Conservation (phyloP, 352 stramenopile species). For the Phytophthora sp. region DNA sequence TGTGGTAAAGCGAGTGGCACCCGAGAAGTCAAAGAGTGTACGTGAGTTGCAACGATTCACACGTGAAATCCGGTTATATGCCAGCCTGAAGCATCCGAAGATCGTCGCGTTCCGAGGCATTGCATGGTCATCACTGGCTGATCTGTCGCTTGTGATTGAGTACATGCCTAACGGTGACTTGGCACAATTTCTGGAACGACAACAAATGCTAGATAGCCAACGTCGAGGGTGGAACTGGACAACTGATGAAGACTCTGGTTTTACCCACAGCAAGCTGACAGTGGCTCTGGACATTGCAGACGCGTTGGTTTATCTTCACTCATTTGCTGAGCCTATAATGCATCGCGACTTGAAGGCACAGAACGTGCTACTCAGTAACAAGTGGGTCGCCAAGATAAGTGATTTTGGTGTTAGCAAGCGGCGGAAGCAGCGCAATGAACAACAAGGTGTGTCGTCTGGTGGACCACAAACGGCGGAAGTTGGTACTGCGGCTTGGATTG, state of each 20-base stretch:
- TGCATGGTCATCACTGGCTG: conserved; percentile 49
- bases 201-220: conserved; percentile 32
- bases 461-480: conserved; percentile 47
- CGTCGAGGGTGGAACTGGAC: conserved; percentile 44
- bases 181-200: conserved; percentile 29
- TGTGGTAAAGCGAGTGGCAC: conserved; percentile 58
- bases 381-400: conserved; percentile 56
- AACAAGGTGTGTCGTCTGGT: conserved; percentile 20
- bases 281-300: conserved; percentile 46
- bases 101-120: conserved; percentile 55
- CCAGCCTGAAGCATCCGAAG: conserved; percentile 50
- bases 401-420: conserved; percentile 65
- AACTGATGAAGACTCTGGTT: conserved; percentile 24
- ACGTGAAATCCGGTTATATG: conserved; percentile 58
- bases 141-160: conserved; percentile 54
- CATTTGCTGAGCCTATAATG: conserved; percentile 45
- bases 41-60: conserved; percentile 55
- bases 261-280: conserved; percentile 33
- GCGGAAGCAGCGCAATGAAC: conserved; percentile 20
- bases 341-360: conserved; percentile 67
- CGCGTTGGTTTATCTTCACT: conserved; percentile 51
- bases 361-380: conserved; percentile 60
- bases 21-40: conserved; percentile 47
- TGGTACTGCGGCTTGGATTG: conserved; percentile 64
- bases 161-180: conserved; percentile 60